phyloP scores from a whole-genome alignment of 2,329 filamentous ascomycete genomes.

The Dothistroma septosporum region DNA sequence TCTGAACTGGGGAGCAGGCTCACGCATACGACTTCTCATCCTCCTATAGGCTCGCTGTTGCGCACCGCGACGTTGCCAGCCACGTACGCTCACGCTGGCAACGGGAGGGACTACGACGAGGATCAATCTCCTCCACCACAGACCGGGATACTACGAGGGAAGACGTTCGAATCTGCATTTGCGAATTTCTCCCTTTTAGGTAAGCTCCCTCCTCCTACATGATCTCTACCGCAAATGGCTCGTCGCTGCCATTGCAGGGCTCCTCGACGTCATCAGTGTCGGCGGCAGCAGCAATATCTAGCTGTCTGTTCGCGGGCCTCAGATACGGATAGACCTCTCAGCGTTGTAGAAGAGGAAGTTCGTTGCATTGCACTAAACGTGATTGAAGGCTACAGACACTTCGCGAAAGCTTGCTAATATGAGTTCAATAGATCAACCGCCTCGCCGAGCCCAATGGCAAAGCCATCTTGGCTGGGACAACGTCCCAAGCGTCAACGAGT shows the following conservation, averaged over 20 bases:
- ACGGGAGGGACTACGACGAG: constrained; percentile 21
- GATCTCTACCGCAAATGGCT: background rate
- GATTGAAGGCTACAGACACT: constrained; percentile 1
- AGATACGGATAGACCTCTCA: background rate
- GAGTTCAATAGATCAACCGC: constrained; percentile 24
- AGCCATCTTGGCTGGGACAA: constrained; percentile 64
- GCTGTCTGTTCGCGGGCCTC: background rate
- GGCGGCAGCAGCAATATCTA: background rate
- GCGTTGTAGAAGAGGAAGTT: background rate
- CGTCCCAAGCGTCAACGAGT: constrained; percentile 62
- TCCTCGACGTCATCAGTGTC: background rate
- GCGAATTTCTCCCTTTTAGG: constrained; percentile 29
- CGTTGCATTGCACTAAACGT: background rate
- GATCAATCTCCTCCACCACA: constrained; percentile 16
- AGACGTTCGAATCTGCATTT: constrained; percentile 29
- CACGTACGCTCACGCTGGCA: constrained; percentile 19
- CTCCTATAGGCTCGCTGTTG: constrained; percentile 30
- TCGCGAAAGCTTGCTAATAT: background rate
- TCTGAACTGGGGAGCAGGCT: constrained; percentile 23
- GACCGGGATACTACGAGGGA: constrained; percentile 15
- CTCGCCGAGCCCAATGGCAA: constrained; percentile 56
- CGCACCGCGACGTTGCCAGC: constrained; percentile 31
- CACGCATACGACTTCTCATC: constrained; percentile 33
- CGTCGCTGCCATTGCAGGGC: background rate
- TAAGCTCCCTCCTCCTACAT: constrained; percentile 16